Base-by-base conservation (phyloP, 1,284 basidiomycete genomes). In the Malassezia vespertilionis region DNA sequence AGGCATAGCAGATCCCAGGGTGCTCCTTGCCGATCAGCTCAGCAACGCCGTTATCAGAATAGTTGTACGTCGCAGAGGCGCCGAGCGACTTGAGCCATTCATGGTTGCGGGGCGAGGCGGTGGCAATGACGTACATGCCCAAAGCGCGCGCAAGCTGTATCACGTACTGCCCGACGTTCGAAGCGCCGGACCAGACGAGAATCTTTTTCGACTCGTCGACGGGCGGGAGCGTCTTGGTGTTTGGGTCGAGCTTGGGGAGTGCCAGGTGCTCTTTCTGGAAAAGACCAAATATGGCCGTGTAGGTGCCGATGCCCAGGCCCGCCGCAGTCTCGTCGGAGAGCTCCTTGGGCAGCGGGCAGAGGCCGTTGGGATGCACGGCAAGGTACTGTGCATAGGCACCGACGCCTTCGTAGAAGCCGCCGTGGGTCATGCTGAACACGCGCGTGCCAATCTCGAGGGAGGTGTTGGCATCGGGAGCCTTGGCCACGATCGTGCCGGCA, bases 111-210 rank as follows among this genome's bases (percentile, higher is more conserved):
- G 61, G 64, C 26, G 74, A 75, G 8, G 73, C 73, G 10, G 74
- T 75, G n/a, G 71, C 59, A 53, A 75, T 63, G 39, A 76, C 74
- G 20, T 63, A 76, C 72, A 78, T 80, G 0, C 74, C 73, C 1
- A 69, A 56, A 14, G 70, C 55, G 24, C 65, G 66, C 11, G 69
- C 74, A 15, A 66, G 43, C 51, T 69, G 65, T 28, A 69, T 54
- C n/a, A 63, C 63, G 46, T 72, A 77, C 49, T 78, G 75, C 4
- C 78, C 79, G 0, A 70, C 69, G 14, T 76, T 61, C n/a, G 76
- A 77, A 4, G 79, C 72, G 9, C 79, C 78, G 14, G 76, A 76
- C 42, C 79, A 80, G 20, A 81, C 67, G 11, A 69, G 52, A n/a
- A 69, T 42, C 54, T 60, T 56, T 6, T 49, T 55, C 14, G 55